These are phyloP conservation scores for Melanopsichium pennsylvanicum DNA, from an alignment of 1,284 basidiomycete species.

Conservation along the genomic window DNA sequence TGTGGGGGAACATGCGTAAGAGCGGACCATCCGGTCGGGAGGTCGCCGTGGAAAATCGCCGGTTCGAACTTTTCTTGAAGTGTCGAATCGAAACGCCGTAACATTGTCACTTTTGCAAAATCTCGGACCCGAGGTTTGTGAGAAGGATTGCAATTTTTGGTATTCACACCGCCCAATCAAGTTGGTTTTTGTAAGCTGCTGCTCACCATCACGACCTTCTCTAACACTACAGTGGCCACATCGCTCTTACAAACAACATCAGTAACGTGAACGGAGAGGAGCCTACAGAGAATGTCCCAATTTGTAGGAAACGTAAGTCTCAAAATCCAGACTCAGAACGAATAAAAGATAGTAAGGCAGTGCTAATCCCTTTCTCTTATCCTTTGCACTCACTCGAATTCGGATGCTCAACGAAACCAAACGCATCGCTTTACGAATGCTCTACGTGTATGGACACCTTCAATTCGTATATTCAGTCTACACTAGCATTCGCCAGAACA, in stretches of 20 bases:
- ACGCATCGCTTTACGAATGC: too few species aligned
- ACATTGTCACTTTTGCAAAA: background rate
- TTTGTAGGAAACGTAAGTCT: constrained; percentile 45
- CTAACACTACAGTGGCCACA: too few species aligned
- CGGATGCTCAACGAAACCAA: too few species aligned
- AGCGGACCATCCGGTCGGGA: background rate
- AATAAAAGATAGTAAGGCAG: background rate
- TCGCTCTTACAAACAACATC: too few species aligned
- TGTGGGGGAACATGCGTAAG: constrained; percentile 8
- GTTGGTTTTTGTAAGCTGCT: too few species aligned
- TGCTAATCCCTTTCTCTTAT: background rate
- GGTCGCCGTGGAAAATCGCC: constrained; percentile 5
- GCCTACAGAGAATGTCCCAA: constrained; percentile 32
- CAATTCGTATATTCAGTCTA: constrained; percentile 73
- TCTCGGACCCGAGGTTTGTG: constrained; percentile 20
- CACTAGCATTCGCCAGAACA: constrained; percentile 86
- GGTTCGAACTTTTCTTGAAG: background rate
- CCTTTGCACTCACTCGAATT: too few species aligned
- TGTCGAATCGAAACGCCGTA: background rate
- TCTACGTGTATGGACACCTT: too few species aligned
- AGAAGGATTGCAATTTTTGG: constrained; percentile 32
- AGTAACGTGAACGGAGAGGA: too few species aligned
- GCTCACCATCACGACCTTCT: constrained; percentile 9
- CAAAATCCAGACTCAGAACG: background rate
- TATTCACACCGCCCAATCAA: too few species aligned